Base-by-base conservation (phyloP, 2,329 filamentous ascomycete genomes). In the Penicillium sp. region DNA sequence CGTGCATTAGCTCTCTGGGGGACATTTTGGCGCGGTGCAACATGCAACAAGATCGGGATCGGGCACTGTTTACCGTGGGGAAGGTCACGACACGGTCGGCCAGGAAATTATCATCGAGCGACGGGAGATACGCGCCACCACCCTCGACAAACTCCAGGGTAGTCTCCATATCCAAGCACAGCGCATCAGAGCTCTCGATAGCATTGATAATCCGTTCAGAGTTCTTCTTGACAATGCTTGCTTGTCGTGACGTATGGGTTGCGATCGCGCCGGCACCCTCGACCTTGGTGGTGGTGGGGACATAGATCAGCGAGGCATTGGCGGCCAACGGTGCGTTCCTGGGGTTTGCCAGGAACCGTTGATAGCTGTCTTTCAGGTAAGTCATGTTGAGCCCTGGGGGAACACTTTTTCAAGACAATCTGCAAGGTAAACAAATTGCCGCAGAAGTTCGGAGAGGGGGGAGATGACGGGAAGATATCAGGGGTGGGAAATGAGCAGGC, bases 71-170 rank as follows among this genome's bases (percentile, higher is more conserved):
- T 83, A 97, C 93, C 80, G 96, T 87, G 52, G 91, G 87, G 67
- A 98, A 84, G 55, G 86, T 87, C 63, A 93, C 93, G 58, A 86
- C 86, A 71, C 89, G 89, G 78, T 97, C 93, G 59, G 91, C 83
- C 60, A 99, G 80, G 76, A 98, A 97, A 81, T 97, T 97, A 82
- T 97, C 93, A 72, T 98, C 94, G 52, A 99, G 83, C 52, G 88
- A 88, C 5, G 94, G 94, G 58, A 98, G 85, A 80, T 95, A 98
- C 65, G 89, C 85, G 65, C 93, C 94, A 67, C 94, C 95, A 65
- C 90, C 88, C 64, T 84, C 87, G 59, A 88, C 75, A 76, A 99
- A 97, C 74, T 96, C 90, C 52, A 98, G 79, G 1, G 87, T 87
- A 26, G 92, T 95, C 72, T 96, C 90, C 52, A 93, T 83, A 78